Percentiles rank a stretch among this genome's conserved stretches.
phyloP scores from a whole-genome alignment of 2,329 filamentous ascomycete genomes.

The Aspergillus pseudonomiae region DNA sequence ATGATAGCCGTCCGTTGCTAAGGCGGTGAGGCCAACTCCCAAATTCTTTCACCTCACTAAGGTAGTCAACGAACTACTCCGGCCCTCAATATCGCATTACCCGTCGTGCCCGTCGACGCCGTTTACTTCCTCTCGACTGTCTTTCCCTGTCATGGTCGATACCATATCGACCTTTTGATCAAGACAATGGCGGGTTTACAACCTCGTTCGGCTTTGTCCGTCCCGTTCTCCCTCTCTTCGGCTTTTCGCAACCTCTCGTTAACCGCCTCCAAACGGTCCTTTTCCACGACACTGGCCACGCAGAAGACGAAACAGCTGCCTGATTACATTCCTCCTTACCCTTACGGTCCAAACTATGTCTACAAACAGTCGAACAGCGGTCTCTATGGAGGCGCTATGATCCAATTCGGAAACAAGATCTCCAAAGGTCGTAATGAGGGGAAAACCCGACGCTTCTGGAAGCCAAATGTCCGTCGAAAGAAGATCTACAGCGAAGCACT shows the following conservation, averaged over 20 bases:
- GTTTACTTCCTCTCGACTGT: constrained; percentile 1
- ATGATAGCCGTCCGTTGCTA: constrained; percentile 28
- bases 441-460: constrained; percentile 53
- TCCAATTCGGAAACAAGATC: constrained; percentile 55
- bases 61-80: constrained; percentile 22
- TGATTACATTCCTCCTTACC: constrained; percentile 48
- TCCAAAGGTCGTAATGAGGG: constrained; percentile 52
- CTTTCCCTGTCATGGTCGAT: constrained; percentile 21
- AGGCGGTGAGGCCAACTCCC: constrained; percentile 40
- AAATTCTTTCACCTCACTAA: constrained; percentile 34
- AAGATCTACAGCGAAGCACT: constrained; percentile 50
- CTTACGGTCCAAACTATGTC: constrained; percentile 46
- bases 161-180: constrained; percentile 12
- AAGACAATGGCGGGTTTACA: constrained; percentile 36
- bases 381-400: constrained; percentile 50
- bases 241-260: constrained; percentile 45
- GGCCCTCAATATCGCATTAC: constrained; percentile 9
- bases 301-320: constrained; percentile 39
- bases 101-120: neutral
- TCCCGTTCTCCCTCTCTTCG: constrained; percentile 39
- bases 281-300: constrained; percentile 40
- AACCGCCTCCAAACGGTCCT: constrained; percentile 39
- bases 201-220: constrained; percentile 32
- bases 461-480: constrained; percentile 53
- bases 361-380: constrained; percentile 53